Base-by-base conservation (phyloP, 1,284 basidiomycete genomes). In the Wolfiporia cocos region DNA sequence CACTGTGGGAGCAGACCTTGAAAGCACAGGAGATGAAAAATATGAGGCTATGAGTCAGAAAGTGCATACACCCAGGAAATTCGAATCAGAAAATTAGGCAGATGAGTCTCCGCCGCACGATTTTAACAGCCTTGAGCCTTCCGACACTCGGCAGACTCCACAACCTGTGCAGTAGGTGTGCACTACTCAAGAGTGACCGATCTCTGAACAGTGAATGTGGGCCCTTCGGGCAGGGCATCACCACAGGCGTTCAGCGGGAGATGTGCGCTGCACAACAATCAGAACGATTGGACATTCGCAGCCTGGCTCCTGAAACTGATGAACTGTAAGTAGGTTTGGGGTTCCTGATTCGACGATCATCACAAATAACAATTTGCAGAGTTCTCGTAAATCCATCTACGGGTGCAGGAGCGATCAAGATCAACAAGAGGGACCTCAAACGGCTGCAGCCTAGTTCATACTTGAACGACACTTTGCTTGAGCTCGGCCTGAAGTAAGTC, bases 381-480 rank as follows among this genome's bases (percentile, higher is more conserved):
- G 74, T 92, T 24, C 67, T 92, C 33, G 75, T 81, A 12, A 92
- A 86, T 56, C 91, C 91, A 12, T 73, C 73, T 18, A 67, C 69
- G 14, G 78, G 78, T 1, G 73, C 78, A 5, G 83, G 86, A 2
- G 84, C 84, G 4, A 74, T 94, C 22, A 84, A 81, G 49, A 76
- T 95, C 55, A 91, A 81, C 14, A 73, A 74, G 31, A 82, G 79
- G n/a, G 93, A 96, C 54, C 59, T 83, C 17, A 71, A 70, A 41
- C 80, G 93, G 7, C 63, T 96, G 21, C 66, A 77, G 35, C 81
- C 81, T 1, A 78, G 78, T 19, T 88, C 94, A 58, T 97, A 86
- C 58, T 69, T 99, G 36, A 99, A 99, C 60, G 96, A 99, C 65
- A 94, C 89, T 0, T 66, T 98, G 18, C 91, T 99, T 34, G 95